phyloP scores from a whole-genome alignment of 345 rosid genomes.

The Eucalyptus sideroxylon region DNA sequence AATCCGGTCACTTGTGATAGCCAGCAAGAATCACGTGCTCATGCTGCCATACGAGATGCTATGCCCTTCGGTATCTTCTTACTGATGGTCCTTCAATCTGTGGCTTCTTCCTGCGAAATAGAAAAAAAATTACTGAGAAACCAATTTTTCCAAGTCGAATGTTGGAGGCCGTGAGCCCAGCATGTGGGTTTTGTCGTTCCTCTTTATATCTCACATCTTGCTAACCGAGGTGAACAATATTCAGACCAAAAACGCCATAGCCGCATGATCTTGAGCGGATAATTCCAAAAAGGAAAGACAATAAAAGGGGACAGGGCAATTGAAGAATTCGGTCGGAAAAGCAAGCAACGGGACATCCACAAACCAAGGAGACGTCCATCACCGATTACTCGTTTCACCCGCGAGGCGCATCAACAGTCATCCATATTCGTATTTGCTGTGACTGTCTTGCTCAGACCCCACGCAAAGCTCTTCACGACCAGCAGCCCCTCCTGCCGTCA shows the following conservation, averaged over 20 bases:
- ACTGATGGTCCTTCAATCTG: background rate
- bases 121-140: background rate
- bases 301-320: too few species aligned
- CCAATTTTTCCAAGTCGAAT: background rate
- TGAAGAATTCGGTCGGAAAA: too few species aligned
- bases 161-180: background rate
- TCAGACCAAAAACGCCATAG: background rate
- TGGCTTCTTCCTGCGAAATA: background rate
- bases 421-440: background rate
- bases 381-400: background rate
- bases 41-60: background rate
- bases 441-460: background rate
- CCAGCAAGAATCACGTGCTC: background rate
- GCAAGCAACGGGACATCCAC: background rate
- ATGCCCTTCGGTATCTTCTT: background rate
- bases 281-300: too few species aligned
- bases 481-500: background rate
- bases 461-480: background rate
- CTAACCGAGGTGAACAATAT: background rate
- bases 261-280: background rate
- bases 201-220: background rate
- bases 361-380: background rate
- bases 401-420: background rate
- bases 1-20: background rate
- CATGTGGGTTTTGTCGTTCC: background rate